Base-by-base conservation (phyloP, 257 asterid species). In the Orobanche coerulescens region DNA sequence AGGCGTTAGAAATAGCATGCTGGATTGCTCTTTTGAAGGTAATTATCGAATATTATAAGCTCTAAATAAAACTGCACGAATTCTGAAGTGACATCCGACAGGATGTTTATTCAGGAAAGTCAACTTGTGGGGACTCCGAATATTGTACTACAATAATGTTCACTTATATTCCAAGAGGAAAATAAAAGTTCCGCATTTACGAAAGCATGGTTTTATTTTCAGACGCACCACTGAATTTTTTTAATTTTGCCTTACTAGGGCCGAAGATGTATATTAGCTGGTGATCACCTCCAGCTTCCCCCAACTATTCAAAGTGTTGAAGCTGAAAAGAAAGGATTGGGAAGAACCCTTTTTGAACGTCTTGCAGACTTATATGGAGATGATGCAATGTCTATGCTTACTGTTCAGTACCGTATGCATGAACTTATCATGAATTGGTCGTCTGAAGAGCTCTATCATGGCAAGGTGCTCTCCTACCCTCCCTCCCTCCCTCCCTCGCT, bases 11-110 rank as follows among this genome's bases (percentile, higher is more conserved):
- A 80, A 81, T 91, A 75, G 95, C 93, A 37, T 91, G 98, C 82
- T 91, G 98, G 98, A 91, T 91, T 76, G 95, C 96, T 71, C 81
- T 91, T 68, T 66, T 91, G 67, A 91, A 91, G 96, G 97, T 91
- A 81, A 70, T 62, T 64, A 42, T 59, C 18, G 36, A 52, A 16
- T 47, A 8, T 47, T 50, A 28, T 58, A 59, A 68, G 58, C 61
- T 63, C 39, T 64, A 40, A 54, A 34, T 61, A 23, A 39, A 24
- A 28, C 49, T 26, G 34, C 63, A 48, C 23, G 48, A 22, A 26
- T 40, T 42, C 24, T 62, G 15, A 57, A 67, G 47, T 36, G 55
- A 30, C 58, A 54, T 13, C 9, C 7, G 33, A 59, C 16, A 16
- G 23, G 37, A 64, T 9, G 33, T 23, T 24, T 15, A 40, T 53